Conservation (phyloP, 2,329 filamentous ascomycete species). For the Daldinia sp. region DNA sequence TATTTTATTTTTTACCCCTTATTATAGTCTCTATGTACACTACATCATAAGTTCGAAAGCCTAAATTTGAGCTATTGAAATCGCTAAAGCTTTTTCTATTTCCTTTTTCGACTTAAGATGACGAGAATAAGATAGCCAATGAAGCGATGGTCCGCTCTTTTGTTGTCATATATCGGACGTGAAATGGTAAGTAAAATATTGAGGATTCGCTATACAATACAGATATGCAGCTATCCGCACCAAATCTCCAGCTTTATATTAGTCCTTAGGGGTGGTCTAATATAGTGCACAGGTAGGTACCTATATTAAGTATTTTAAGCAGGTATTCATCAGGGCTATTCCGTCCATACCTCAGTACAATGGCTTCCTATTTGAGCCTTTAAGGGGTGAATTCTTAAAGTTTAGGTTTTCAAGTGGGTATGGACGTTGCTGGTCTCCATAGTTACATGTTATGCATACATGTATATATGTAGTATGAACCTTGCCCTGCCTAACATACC, state of each 20-base stretch:
- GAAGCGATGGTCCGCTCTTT: not conserved
- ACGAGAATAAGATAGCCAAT: not conserved
- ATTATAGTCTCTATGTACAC: not conserved
- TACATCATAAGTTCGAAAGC: not conserved
- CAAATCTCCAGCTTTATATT: not conserved
- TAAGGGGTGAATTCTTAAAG: not conserved
- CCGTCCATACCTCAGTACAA: not conserved
- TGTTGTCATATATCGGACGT: not conserved
- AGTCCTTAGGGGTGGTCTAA: not conserved
- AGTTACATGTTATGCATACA: not conserved
- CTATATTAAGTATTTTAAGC: no score
- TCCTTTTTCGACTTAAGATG: not conserved
- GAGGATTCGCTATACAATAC: not conserved
- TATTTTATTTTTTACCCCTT: no score
- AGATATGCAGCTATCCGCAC: conserved; percentile 25
- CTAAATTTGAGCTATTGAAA: not conserved
- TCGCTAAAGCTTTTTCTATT: not conserved
- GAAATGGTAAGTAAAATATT: not conserved
- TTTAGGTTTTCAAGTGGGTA: not conserved
- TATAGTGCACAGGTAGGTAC: no score
- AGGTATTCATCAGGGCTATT: no score
- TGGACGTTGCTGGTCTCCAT: not conserved
- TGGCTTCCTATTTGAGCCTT: not conserved
- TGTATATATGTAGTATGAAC: conserved; percentile 1
- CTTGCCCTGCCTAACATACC: conserved; percentile 3